phyloP scores from a whole-genome alignment of 1,139 yeast species.

The Suhomyces bolitotheri region DNA sequence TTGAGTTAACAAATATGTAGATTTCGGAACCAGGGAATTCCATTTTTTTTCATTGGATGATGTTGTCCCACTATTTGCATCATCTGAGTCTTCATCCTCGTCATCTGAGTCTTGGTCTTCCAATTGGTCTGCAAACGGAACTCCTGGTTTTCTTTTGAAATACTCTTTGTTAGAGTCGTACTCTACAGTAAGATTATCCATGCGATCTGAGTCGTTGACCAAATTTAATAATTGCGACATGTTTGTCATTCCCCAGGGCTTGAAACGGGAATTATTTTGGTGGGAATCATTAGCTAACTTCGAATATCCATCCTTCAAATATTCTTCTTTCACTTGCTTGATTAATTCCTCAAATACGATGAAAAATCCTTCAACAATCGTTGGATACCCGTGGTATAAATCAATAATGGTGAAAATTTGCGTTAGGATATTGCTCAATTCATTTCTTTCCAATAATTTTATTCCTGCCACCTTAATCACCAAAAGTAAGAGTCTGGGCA shows the following conservation, averaged over 20 bases:
- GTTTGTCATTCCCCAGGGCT: constrained; percentile 58
- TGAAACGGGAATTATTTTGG: constrained; percentile 28
- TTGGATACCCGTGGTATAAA: constrained; percentile 77
- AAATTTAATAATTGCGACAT: constrained; percentile 41
- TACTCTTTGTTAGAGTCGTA: constrained; percentile 38
- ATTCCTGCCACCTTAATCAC: constrained; percentile 70
- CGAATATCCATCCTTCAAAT: constrained; percentile 22
- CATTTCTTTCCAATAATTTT: constrained; percentile 52
- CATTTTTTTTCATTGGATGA: constrained; percentile 36
- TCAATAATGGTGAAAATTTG: constrained; percentile 78
- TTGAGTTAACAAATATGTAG: constrained; percentile 57
- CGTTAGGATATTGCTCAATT: constrained; percentile 68
- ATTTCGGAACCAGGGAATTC: constrained; percentile 63
- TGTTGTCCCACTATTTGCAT: constrained; percentile 1
- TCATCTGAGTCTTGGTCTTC: constrained; percentile 47
- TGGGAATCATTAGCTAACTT: constrained; percentile 9
- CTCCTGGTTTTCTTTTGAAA: constrained; percentile 33
- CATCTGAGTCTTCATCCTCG: constrained; percentile 24
- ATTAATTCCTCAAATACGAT: constrained; percentile 67
- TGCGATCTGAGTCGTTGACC: constrained; percentile 39
- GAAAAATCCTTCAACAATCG: constrained; percentile 73
- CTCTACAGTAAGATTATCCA: constrained; percentile 30
- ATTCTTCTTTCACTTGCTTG: constrained; percentile 49
- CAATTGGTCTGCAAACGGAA: constrained; percentile 36
- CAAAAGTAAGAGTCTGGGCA: constrained; percentile 68